A percentile compares a stretch with the other conserved stretches of the same genome.
phyloP scores from a whole-genome alignment of 306 rosid species.

The Pachyrhizus erosus region DNA sequence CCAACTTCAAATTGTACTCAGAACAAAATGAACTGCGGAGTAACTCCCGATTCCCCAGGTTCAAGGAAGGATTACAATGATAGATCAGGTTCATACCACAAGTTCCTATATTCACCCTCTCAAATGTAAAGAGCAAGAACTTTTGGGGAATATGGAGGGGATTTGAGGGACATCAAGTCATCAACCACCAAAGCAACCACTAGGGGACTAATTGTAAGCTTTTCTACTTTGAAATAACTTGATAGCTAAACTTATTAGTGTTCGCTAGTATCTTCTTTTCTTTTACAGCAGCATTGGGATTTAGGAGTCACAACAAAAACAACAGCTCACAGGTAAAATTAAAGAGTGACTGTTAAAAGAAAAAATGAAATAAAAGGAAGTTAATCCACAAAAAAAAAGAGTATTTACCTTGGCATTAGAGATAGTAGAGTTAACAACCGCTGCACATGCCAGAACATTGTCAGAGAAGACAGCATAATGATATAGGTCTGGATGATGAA shows the following conservation, averaged over 20 bases:
- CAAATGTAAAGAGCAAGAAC: slow-evolving; percentile 6
- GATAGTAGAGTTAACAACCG: slow-evolving; percentile 44
- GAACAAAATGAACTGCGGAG: neutral
- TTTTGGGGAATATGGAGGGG: neutral
- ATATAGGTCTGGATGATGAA: slow-evolving; percentile 38
- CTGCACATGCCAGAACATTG: slow-evolving; percentile 46
- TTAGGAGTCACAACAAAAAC: neutral
- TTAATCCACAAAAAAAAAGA: neutral
- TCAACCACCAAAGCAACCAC: slow-evolving; percentile 16
- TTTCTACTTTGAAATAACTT: slow-evolving; percentile 21
- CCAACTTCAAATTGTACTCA: neutral
- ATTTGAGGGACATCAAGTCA: slow-evolving; percentile 13
- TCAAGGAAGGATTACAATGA: neutral
- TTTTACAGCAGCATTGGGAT: slow-evolving; percentile 1
- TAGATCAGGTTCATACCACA: slow-evolving; percentile 8
- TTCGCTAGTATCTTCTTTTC: neutral
- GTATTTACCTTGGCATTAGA: slow-evolving; percentile 39
- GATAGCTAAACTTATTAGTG: slow-evolving; percentile 16
- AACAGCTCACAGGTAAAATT: slow-evolving; percentile 15
- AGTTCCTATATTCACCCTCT: neutral
- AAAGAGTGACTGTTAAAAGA: neutral
- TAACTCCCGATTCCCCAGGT: neutral
- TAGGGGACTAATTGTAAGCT: neutral
- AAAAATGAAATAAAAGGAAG: slow-evolving; percentile 4
- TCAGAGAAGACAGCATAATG: slow-evolving; percentile 48